A percentile compares a stretch with the other conserved stretches of the same genome.
Conservation (phyloP, 2,329 filamentous ascomycete species). For the Fusarium liriodendri region DNA sequence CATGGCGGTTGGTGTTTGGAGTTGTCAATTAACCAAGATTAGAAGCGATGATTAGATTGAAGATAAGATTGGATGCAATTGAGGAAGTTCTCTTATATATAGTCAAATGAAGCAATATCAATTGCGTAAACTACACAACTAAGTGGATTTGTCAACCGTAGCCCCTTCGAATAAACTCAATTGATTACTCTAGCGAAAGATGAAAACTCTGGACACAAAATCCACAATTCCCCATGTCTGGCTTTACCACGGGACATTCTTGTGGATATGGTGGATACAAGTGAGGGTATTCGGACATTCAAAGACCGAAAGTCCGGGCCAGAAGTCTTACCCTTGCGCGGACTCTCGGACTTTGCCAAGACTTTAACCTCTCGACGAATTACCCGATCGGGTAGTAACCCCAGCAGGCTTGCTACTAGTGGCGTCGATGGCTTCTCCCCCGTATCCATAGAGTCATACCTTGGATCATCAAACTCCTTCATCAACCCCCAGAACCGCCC, state of each 20-base stretch:
- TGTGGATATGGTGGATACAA: constrained; percentile 31
- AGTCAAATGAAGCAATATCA: neutral
- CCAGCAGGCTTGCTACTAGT: neutral
- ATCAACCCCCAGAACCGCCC: neutral
- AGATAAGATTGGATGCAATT: neutral
- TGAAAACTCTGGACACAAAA: neutral
- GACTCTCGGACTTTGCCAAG: constrained; percentile 19
- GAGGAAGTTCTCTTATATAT: neutral
- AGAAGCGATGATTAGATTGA: neutral
- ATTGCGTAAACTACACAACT: neutral
- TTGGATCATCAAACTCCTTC: constrained; percentile 12
- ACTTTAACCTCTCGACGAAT: constrained; percentile 11
- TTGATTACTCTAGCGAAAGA: neutral
- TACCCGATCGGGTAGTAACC: neutral
- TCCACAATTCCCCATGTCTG: constrained; percentile 10
- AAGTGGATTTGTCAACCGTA: neutral
- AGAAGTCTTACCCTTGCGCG: neutral
- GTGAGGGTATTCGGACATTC: constrained; percentile 37
- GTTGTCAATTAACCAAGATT: neutral
- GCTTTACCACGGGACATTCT: neutral
- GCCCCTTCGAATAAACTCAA: neutral
- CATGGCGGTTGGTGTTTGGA: constrained; percentile 2
- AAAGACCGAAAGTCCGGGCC: constrained; percentile 27
- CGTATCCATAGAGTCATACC: neutral
- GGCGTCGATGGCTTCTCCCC: neutral